These are phyloP conservation scores for Alternaria alternata DNA, from an alignment of 2,329 filamentous ascomycete species.

Conservation along the genomic window DNA sequence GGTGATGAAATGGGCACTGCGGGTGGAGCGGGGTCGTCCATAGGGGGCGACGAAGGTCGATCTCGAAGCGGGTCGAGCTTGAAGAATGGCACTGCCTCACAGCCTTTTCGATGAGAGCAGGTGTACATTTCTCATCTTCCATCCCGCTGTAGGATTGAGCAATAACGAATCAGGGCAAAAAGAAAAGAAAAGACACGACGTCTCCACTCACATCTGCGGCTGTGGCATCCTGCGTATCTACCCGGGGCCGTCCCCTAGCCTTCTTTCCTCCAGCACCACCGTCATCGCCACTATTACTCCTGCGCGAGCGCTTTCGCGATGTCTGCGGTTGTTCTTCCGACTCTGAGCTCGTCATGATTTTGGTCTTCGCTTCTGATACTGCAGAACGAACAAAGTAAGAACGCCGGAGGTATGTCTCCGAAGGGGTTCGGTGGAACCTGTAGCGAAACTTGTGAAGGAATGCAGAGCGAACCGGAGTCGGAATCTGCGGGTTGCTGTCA, in stretches of 20 bases:
- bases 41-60: background rate
- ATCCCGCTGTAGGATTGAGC: background rate
- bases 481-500: background rate
- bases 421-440: constrained; percentile 5
- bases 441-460: background rate
- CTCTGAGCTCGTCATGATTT: constrained; percentile 42
- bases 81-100: background rate
- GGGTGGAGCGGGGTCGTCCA: background rate
- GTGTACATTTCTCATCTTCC: background rate
- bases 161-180: background rate
- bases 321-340: constrained; percentile 40
- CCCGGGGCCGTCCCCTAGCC: constrained; percentile 74
- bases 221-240: constrained; percentile 80
- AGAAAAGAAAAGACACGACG: constrained; percentile 2
- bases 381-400: background rate
- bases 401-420: background rate
- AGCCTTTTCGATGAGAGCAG: background rate
- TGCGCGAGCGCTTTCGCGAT: constrained; percentile 45
- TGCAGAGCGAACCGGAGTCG: background rate
- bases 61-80: background rate
- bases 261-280: constrained; percentile 55
- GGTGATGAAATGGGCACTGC: background rate
- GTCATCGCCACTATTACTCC: constrained; percentile 36
- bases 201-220: constrained; percentile 73
- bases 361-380: constrained; percentile 3